A percentile compares a stretch with the other conserved stretches of the same genome.
phyloP scores from a whole-genome alignment of 2,329 filamentous ascomycete genomes.

The Reticulascus tulasneorum region DNA sequence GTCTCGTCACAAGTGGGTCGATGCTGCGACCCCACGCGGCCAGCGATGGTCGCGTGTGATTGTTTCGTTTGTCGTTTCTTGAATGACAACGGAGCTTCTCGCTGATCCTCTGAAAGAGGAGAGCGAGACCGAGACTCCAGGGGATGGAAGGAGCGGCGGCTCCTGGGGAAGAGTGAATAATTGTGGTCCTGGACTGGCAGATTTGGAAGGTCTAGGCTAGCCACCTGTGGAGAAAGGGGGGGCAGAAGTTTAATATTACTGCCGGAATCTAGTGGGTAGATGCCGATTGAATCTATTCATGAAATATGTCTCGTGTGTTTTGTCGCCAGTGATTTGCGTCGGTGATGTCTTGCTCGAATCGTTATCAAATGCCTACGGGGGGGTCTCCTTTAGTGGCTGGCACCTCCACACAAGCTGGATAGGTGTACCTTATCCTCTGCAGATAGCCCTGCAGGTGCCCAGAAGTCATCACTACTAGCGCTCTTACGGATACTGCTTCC shows the following conservation, averaged over 20 bases:
- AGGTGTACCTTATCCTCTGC: too few relatives aligned
- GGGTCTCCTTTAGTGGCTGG: too few relatives aligned
- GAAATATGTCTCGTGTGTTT: too few relatives aligned
- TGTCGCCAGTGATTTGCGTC: too few relatives aligned
- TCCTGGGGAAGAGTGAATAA: conserved; percentile 7
- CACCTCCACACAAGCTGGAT: too few relatives aligned
- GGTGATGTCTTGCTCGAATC: too few relatives aligned
- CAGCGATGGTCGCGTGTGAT: conserved; percentile 11
- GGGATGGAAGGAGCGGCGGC: conserved; percentile 7
- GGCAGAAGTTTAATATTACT: too few relatives aligned
- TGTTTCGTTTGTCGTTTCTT: conserved; percentile 14
- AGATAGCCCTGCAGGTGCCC: too few relatives aligned
- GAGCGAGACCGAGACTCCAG: conserved; percentile 12
- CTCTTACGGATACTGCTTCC: too few relatives aligned
- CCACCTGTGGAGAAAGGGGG: conserved; percentile 22
- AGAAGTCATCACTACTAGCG: too few relatives aligned
- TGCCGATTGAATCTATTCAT: conserved; percentile 50
- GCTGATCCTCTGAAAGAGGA: conserved; percentile 4
- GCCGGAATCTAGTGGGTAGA: conserved; percentile 35
- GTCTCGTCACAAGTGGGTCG: conserved; percentile 39
- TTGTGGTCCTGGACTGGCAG: conserved; percentile 22
- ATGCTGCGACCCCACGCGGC: conserved; percentile 48
- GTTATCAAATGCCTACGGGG: too few relatives aligned
- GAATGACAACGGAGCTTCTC: conserved; percentile 10
- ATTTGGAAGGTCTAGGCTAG: conserved; percentile 27